Evolutionary conservation across 768 basidiomycete species (phyloP).

Genomic region (Strobilomyces confusus): DNA sequence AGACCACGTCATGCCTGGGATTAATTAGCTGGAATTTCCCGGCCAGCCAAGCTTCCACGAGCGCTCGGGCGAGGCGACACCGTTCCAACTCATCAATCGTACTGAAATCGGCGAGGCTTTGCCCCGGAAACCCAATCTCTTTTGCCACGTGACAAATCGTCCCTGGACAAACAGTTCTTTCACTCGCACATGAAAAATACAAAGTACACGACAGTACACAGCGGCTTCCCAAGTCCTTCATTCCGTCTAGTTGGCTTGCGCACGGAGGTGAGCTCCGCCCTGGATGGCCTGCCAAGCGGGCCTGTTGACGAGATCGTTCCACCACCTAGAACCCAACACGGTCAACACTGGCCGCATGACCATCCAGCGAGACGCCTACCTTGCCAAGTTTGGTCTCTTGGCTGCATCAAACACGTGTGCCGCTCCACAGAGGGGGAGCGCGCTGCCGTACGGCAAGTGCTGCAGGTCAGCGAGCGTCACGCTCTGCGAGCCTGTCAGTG

Average conservation of each 20-base stretch:
- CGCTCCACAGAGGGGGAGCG: conserved; percentile 14
- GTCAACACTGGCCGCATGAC: neutral
- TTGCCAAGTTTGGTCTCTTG: conserved; percentile 41
- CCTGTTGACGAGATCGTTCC: conserved; percentile 43
- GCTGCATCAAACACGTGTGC: conserved; percentile 28
- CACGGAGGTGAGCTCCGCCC: neutral
- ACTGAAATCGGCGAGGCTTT: too few species aligned
- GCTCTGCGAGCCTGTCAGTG: conserved; percentile 22
- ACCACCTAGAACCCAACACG: conserved; percentile 40
- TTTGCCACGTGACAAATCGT: too few species aligned
- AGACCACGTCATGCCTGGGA: too few species aligned
- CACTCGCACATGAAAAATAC: too few species aligned
- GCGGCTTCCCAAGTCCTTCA: neutral
- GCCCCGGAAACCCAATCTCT: too few species aligned
- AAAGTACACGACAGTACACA: neutral
- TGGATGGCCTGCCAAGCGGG: conserved; percentile 19
- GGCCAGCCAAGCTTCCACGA: too few species aligned
- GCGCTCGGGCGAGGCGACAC: too few species aligned
- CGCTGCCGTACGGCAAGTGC: conserved; percentile 47
- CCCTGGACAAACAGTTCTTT: too few species aligned
- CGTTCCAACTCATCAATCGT: too few species aligned
- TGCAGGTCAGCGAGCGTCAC: conserved; percentile 57
- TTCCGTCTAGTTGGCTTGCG: neutral
- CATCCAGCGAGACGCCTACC: conserved; percentile 26
- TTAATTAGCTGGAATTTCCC: too few species aligned